phyloP scores from a whole-genome alignment of 108 stramenopile genomes.

The Hondaea fermentalgiana region DNA sequence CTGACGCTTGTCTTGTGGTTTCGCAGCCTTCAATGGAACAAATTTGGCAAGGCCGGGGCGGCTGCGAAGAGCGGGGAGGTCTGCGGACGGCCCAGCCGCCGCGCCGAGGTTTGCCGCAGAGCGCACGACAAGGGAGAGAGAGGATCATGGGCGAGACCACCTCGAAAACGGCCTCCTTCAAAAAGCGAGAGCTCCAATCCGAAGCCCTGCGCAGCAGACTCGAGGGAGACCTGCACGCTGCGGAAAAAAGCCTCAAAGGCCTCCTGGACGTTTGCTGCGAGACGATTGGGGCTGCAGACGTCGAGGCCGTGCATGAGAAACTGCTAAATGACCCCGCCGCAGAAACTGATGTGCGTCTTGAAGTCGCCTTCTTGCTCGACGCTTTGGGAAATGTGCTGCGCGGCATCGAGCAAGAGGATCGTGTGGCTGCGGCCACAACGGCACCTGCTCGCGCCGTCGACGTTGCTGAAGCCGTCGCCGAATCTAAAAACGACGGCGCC shows the following conservation, averaged over 20 bases:
- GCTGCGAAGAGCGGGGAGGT: too few species aligned
- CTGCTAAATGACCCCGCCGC: not conserved
- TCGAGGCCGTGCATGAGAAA: not conserved
- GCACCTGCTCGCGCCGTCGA: not conserved
- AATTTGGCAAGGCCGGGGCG: too few species aligned
- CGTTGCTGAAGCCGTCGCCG: not conserved
- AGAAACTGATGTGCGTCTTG: not conserved
- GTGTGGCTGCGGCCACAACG: not conserved
- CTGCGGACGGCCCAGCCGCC: too few species aligned
- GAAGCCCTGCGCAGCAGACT: not conserved
- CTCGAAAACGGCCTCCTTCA: not conserved
- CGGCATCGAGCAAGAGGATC: not conserved
- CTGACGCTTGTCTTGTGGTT: too few species aligned
- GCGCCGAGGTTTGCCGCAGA: too few species aligned
- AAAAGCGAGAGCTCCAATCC: not conserved
- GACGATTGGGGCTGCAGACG: not conserved
- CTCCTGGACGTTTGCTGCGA: not conserved
- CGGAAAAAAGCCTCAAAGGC: not conserved
- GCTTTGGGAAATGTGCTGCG: not conserved
- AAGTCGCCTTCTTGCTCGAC: not conserved
- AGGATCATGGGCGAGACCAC: not conserved
- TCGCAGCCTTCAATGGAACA: too few species aligned
- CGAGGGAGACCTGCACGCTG: not conserved
- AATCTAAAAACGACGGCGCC: too few species aligned
- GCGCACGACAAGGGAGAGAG: too few species aligned